Conservation (phyloP, 192 early-diverging fungal species). For the Piromyces finnis region DNA sequence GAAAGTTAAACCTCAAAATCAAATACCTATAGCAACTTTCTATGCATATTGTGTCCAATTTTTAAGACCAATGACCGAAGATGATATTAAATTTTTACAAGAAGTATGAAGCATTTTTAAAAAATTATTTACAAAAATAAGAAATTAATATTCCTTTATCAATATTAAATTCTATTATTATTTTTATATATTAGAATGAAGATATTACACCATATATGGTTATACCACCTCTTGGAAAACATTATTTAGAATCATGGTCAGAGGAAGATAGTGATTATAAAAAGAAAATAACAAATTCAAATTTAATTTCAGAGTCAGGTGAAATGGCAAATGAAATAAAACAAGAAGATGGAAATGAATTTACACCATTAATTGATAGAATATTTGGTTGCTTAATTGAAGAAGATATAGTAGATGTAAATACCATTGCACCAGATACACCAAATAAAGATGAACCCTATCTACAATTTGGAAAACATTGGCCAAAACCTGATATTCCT, state of each 20-base stretch:
- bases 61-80: conserved; percentile 58
- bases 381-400: background rate
- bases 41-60: conserved; percentile 72
- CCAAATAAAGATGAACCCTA: background rate
- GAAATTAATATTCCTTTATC: too few relatives aligned
- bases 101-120: too few relatives aligned
- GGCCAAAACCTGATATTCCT: background rate
- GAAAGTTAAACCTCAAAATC: conserved; percentile 46
- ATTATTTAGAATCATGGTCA: conserved; percentile 43
- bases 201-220: conserved; percentile 51
- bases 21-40: conserved; percentile 66
- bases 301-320: conserved; percentile 3
- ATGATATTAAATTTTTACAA: conserved; percentile 56
- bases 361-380: background rate
- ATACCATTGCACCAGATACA: background rate
- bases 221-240: conserved; percentile 53
- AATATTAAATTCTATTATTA: too few relatives aligned
- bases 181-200: conserved; percentile 17
- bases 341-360: background rate
- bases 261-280: conserved; percentile 44
- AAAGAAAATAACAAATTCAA: conserved; percentile 29
- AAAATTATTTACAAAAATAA: too few relatives aligned
- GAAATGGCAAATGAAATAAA: background rate
- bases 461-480: background rate
- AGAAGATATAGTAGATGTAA: background rate